Evolutionary conservation across 106 monocot genomes (phyloP).

Genomic region (Ottelia alismoides): DNA sequence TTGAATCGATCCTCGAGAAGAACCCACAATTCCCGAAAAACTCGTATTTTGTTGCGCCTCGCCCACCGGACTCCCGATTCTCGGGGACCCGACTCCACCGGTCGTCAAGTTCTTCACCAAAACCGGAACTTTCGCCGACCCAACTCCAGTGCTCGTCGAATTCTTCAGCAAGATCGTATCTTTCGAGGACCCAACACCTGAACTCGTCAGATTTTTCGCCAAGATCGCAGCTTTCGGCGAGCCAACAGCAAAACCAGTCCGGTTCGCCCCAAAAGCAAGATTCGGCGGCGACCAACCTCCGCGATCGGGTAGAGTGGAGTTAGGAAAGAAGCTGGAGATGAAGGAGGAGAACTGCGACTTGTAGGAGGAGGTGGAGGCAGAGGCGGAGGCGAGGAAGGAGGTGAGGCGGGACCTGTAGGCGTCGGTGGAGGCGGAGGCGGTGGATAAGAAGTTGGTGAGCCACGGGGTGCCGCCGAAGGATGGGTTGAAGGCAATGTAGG

Average conservation of each 20-base stretch:
- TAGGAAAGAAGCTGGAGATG: conserved; percentile 42
- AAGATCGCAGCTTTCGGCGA: conserved; percentile 7
- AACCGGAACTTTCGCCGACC: too few relatives aligned
- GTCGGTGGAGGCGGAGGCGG: too few relatives aligned
- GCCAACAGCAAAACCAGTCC: conserved; percentile 3
- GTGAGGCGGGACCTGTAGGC: too few relatives aligned
- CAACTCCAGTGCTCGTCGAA: background rate
- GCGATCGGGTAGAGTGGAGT: conserved; percentile 9
- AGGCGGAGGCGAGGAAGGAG: too few relatives aligned
- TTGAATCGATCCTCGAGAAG: background rate
- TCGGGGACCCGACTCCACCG: conserved; percentile 5
- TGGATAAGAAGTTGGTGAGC: conserved; percentile 41
- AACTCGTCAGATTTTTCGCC: conserved; percentile 4
- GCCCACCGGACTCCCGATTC: too few relatives aligned
- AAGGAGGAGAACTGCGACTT: conserved; percentile 36
- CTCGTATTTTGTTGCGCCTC: too few relatives aligned
- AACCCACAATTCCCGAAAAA: too few relatives aligned
- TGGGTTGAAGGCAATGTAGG: conserved; percentile 45
- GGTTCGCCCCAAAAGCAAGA: conserved; percentile 2
- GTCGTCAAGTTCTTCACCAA: conserved; percentile 4
- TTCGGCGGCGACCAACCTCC: background rate
- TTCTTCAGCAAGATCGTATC: conserved; percentile 4
- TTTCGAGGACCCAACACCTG: background rate
- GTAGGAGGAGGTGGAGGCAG: conserved; percentile 20
- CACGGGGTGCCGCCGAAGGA: conserved; percentile 25